phyloP scores from a whole-genome alignment of 2,329 filamentous ascomycete genomes.

The Blumeria graminis region DNA sequence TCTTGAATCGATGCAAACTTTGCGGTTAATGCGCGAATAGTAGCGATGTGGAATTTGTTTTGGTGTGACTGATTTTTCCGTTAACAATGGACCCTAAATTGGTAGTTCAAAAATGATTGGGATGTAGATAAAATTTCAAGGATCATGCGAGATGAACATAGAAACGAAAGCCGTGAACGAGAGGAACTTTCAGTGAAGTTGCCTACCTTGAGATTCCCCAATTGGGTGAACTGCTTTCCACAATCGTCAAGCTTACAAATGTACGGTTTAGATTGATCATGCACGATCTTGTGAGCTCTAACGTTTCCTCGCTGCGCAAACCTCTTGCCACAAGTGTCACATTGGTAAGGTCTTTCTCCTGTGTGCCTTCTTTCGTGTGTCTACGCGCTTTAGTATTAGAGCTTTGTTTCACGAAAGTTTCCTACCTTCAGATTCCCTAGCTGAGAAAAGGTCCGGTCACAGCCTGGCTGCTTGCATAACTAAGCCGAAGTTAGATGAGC shows the following conservation, averaged over 20 bases:
- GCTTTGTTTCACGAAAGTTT: not conserved
- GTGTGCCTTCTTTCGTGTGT: slow-evolving; percentile 76
- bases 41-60: slow-evolving; percentile 74
- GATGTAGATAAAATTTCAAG: too few relatives aligned
- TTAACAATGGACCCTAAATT: slow-evolving; percentile 3
- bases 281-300: slow-evolving; percentile 59
- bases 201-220: slow-evolving; percentile 69
- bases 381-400: slow-evolving; percentile 18
- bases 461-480: slow-evolving; percentile 43
- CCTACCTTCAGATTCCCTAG: slow-evolving; percentile 66
- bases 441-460: slow-evolving; percentile 66
- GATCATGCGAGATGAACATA: not conserved
- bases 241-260: slow-evolving; percentile 64
- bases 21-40: slow-evolving; percentile 41
- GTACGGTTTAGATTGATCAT: slow-evolving; percentile 54
- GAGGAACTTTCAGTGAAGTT: not conserved
- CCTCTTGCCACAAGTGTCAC: slow-evolving; percentile 53
- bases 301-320: slow-evolving; percentile 78
- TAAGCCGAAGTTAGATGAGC: slow-evolving; percentile 1
- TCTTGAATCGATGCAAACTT: slow-evolving; percentile 43
- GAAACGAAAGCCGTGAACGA: not conserved
- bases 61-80: slow-evolving; percentile 43
- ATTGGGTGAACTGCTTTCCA: slow-evolving; percentile 68
- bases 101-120: not conserved
- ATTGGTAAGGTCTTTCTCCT: slow-evolving; percentile 63